A percentile compares a stretch with the other conserved stretches of the same genome.
Conservation (phyloP, 805 yeast species). For the Ogataea polymorpha region DNA sequence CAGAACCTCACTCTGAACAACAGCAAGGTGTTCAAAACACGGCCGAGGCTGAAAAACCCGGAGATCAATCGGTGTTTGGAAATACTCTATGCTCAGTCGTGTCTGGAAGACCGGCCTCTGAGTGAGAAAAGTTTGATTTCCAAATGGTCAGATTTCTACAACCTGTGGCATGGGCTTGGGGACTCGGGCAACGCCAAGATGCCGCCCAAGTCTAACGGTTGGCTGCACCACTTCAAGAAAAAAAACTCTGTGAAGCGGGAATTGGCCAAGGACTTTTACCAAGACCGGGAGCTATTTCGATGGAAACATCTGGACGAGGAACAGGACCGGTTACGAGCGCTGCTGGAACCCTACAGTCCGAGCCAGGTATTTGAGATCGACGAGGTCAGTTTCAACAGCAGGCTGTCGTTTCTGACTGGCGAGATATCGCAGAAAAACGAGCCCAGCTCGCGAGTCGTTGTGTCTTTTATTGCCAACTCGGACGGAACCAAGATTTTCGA, state of each 20-base stretch:
- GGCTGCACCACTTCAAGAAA: constrained; percentile 40
- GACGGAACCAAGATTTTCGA: constrained; percentile 27
- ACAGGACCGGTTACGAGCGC: constrained; percentile 21
- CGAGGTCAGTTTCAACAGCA: constrained; percentile 30
- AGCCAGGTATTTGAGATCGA: constrained; percentile 37
- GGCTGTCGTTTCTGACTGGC: constrained; percentile 18
- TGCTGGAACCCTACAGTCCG: constrained; percentile 17
- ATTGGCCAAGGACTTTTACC: constrained; percentile 27
- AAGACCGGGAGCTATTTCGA: constrained; percentile 14
- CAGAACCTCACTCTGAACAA: constrained; percentile 27
- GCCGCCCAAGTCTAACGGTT: constrained; percentile 36
- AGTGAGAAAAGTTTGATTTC: constrained; percentile 32
- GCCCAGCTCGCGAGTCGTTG: constrained; percentile 19
- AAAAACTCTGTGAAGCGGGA: constrained; percentile 29
- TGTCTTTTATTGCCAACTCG: constrained; percentile 29
- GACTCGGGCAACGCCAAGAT: constrained; percentile 5
- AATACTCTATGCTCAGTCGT: constrained; percentile 35
- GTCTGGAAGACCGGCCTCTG: constrained; percentile 29
- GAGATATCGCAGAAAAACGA: constrained; percentile 9
- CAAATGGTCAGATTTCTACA: constrained; percentile 30
- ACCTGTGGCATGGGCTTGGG: constrained; percentile 17
- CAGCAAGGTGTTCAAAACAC: constrained; percentile 30
- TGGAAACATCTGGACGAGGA: constrained; percentile 22
- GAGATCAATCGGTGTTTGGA: constrained; percentile 37
- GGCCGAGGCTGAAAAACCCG: constrained; percentile 32